These are phyloP conservation scores for Talaromyces liani DNA, from an alignment of 495 filamentous ascomycete species.

Conservation along the genomic window DNA sequence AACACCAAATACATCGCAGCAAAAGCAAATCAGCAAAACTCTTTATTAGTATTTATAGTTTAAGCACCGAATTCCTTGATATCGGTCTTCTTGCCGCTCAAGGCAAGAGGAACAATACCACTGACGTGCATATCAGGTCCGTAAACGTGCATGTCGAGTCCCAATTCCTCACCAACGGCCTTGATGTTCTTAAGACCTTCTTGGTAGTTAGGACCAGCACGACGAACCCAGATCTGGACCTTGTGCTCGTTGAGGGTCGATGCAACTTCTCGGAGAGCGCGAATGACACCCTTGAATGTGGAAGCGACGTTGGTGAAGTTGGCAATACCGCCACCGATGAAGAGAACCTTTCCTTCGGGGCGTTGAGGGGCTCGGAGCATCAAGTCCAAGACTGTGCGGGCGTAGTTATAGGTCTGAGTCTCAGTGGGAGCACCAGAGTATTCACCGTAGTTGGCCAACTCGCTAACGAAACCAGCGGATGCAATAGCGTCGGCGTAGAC, in stretches of 20 bases:
- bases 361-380: conserved; percentile 87
- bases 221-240: conserved; percentile 98
- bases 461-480: conserved; percentile 86
- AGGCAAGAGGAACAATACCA: conserved; percentile 61
- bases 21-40: conserved; percentile 7
- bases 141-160: conserved; percentile 91
- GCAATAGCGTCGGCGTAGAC: conserved; percentile 99
- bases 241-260: conserved; percentile 89
- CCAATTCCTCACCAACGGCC: conserved; percentile 84
- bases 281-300: conserved; percentile 99
- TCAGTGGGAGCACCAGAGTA: conserved; percentile 98
- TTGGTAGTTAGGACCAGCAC: conserved; percentile 98
- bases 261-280: conserved; percentile 87
- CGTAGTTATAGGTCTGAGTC: conserved; percentile 98
- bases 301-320: conserved; percentile 98
- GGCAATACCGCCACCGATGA: conserved; percentile 99
- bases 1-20: conserved; percentile 10
- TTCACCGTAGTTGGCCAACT: conserved; percentile 99
- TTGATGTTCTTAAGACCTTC: conserved; percentile 99
- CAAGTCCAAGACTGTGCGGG: conserved; percentile 89
- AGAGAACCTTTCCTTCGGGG: conserved; percentile 93
- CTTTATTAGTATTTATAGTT: neutral
- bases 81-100: conserved; percentile 51
- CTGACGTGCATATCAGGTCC: conserved; percentile 91
- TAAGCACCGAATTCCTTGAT: conserved; percentile 45